Conservation (phyloP, 2,329 filamentous ascomycete genomes). For the Biscogniauxia sp. region DNA sequence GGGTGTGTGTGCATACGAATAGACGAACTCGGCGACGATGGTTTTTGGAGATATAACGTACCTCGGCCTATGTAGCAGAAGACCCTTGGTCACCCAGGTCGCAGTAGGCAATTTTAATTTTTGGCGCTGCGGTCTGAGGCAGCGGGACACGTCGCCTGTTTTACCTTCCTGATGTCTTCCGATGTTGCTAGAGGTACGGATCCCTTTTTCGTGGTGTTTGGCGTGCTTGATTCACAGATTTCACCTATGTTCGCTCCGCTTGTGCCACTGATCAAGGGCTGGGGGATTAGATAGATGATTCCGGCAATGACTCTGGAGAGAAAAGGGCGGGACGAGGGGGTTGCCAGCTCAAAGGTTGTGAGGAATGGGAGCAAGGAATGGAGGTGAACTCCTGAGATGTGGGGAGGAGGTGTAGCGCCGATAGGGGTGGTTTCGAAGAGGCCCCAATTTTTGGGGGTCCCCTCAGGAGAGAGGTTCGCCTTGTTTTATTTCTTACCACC, state of each 20-base stretch:
- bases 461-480: not conserved
- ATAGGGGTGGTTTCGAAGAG: not conserved
- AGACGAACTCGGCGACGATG: not conserved
- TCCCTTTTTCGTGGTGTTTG: not conserved
- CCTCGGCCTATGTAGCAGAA: slow-evolving; percentile 11
- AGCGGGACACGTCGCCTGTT: not conserved
- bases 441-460: not conserved
- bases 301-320: not conserved
- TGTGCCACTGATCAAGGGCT: not conserved
- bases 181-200: not conserved
- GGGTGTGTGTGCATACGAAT: not conserved
- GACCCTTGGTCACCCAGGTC: slow-evolving; percentile 11
- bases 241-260: not conserved
- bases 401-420: not conserved
- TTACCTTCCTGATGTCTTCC: not conserved
- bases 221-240: not conserved
- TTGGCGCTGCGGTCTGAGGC: slow-evolving; percentile 15
- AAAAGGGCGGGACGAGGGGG: not conserved
- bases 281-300: not conserved
- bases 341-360: not conserved
- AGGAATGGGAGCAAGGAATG: not conserved
- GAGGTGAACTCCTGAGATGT: not conserved
- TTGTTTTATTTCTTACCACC: not conserved
- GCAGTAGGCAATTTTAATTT: slow-evolving; percentile 26
- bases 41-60: slow-evolving; percentile 11